Evolutionary conservation across 164 flowering plant genomes (phyloP).

Genomic region (Brasenia schreberi): DNA sequence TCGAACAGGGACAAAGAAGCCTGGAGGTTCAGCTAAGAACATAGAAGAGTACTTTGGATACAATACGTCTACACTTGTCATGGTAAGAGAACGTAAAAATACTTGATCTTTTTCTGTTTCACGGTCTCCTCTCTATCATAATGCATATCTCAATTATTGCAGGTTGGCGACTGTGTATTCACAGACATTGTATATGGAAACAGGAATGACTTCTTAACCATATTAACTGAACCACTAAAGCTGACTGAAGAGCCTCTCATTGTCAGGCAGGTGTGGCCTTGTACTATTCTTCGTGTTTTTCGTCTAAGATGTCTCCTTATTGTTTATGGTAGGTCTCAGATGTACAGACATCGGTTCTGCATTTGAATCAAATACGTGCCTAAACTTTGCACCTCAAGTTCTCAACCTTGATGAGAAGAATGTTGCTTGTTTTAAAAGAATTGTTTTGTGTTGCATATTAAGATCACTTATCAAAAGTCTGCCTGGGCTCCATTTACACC

Average conservation of each 20-base stretch:
- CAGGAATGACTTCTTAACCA: conserved; percentile 75
- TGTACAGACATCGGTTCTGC: not conserved
- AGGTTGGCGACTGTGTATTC: conserved; percentile 92
- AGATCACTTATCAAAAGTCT: too few relatives aligned
- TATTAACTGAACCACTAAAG: conserved; percentile 66
- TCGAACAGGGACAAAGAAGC: conserved; percentile 61
- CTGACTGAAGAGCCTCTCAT: conserved; percentile 57
- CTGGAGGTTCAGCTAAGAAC: conserved; percentile 78
- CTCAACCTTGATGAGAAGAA: not conserved
- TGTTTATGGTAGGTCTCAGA: not conserved
- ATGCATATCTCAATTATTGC: conserved; percentile 7
- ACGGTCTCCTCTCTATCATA: not conserved
- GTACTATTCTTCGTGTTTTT: not conserved
- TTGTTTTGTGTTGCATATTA: too few relatives aligned
- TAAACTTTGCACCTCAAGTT: not conserved
- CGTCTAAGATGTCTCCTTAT: not conserved
- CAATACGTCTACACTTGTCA: conserved; percentile 50
- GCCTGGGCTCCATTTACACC: too few relatives aligned
- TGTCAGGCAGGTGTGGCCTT: conserved; percentile 61
- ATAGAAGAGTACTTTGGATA: conserved; percentile 76
- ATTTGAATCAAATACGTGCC: not conserved
- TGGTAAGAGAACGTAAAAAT: conserved; percentile 24
- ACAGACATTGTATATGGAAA: conserved; percentile 88
- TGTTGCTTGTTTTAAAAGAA: too few relatives aligned
- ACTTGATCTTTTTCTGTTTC: not conserved